Conservation (phyloP, 2,329 filamentous ascomycete species). For the Metarhizium robertsii region DNA sequence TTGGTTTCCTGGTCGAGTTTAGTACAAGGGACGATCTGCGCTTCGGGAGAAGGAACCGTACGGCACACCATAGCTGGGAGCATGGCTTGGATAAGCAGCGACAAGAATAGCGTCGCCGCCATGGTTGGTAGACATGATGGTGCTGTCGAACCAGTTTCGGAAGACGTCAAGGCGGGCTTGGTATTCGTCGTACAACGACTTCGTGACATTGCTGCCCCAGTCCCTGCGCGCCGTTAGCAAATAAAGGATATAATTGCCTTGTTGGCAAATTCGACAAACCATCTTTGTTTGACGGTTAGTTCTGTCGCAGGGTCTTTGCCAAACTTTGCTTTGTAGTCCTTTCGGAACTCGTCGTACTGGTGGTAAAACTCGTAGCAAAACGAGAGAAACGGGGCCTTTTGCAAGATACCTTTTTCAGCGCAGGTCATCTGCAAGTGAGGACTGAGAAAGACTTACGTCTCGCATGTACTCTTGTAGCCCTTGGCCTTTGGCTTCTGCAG, state of each 20-base stretch:
- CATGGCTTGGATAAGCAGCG: constrained; percentile 12
- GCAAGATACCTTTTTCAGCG: no score
- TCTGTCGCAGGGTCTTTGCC: constrained; percentile 19
- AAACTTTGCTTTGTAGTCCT: constrained; percentile 15
- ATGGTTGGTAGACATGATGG: constrained; percentile 13
- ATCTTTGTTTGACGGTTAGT: constrained; percentile 17
- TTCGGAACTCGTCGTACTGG: constrained; percentile 18
- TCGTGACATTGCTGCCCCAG: constrained; percentile 14
- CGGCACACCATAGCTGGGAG: constrained; percentile 11
- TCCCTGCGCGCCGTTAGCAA: constrained; percentile 10
- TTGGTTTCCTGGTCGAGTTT: constrained; percentile 2
- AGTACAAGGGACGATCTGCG: background rate
- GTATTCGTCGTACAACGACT: constrained; percentile 14
- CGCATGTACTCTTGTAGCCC: constrained; percentile 18
- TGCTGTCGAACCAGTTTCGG: constrained; percentile 21
- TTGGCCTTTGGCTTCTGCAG: constrained; percentile 11
- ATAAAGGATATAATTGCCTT: background rate
- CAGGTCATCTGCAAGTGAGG: background rate
- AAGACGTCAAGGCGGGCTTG: constrained; percentile 17
- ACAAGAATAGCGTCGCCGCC: constrained; percentile 13
- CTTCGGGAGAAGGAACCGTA: background rate
- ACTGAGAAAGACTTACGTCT: constrained; percentile 13
- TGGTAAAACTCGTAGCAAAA: constrained; percentile 25
- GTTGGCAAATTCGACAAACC: constrained; percentile 13
- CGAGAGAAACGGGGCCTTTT: constrained; percentile 19